Conservation (phyloP, 306 rosid genomes). For the Medicago truncatula region DNA sequence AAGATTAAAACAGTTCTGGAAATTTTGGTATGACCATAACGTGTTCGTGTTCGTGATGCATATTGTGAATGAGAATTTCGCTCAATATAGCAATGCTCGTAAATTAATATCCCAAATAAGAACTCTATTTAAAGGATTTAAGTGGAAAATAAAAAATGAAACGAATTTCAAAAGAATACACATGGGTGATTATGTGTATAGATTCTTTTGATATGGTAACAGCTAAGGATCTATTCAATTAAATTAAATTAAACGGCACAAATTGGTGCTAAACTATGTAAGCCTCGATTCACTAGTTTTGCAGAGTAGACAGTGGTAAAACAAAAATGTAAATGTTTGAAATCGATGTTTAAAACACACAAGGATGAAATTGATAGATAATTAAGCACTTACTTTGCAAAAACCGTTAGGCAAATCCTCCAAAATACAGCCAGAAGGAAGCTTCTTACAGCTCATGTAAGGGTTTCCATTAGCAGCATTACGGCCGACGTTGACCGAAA, state of each 20-base stretch:
- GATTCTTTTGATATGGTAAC: not conserved
- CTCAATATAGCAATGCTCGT: no score
- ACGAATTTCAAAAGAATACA: not conserved
- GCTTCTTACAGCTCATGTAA: slow-evolving; percentile 61
- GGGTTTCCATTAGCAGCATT: slow-evolving; percentile 44
- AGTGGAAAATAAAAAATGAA: no score
- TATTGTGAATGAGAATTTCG: no score
- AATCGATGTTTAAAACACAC: no score
- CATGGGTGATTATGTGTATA: no score
- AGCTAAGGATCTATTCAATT: not conserved
- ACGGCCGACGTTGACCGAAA: slow-evolving; percentile 61
- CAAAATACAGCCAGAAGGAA: slow-evolving; percentile 89
- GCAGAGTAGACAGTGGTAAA: slow-evolving; percentile 1
- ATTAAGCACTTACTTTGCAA: slow-evolving; percentile 63
- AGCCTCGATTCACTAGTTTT: slow-evolving; percentile 16
- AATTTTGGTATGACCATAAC: no score
- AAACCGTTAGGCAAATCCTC: slow-evolving; percentile 76
- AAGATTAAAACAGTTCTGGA: no score
- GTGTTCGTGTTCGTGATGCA: no score
- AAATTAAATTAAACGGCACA: not conserved
- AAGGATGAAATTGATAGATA: not conserved
- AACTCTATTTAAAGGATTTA: no score
- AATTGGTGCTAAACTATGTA: not conserved
- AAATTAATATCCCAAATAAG: no score
- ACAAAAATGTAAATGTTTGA: no score